Conservation (phyloP, 2,329 filamentous ascomycete genomes). For the Cytospora paraplurivora region DNA sequence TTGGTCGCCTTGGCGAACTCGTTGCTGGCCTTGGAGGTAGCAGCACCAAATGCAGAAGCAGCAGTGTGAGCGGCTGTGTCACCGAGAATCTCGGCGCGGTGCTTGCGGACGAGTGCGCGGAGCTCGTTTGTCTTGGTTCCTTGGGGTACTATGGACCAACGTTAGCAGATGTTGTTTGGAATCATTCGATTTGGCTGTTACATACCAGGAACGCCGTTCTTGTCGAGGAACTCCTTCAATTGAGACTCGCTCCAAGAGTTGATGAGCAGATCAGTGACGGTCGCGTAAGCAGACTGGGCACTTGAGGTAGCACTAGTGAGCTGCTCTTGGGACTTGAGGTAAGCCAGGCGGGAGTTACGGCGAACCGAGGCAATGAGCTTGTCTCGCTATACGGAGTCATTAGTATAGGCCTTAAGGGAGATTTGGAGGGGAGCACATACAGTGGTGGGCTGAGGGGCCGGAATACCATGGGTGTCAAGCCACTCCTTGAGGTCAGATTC, state of each 20-base stretch:
- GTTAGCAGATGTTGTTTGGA: conserved; percentile 24
- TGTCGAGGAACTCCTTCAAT: conserved; percentile 90
- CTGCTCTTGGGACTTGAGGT: conserved; percentile 65
- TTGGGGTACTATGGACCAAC: conserved; percentile 69
- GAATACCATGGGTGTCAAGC: conserved; percentile 85
- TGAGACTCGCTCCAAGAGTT: conserved; percentile 87
- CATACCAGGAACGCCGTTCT: conserved; percentile 70
- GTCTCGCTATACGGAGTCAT: conserved; percentile 60
- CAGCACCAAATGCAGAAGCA: conserved; percentile 66
- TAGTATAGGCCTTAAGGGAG: conserved; percentile 18
- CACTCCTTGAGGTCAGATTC: conserved; percentile 93
- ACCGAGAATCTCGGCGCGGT: conserved; percentile 71
- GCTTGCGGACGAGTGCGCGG: conserved; percentile 84
- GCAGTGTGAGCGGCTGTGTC: conserved; percentile 63
- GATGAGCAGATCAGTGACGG: conserved; percentile 80
- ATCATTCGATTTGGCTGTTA: neutral
- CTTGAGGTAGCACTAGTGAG: conserved; percentile 63
- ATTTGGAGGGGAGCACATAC: conserved; percentile 35
- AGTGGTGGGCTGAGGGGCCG: conserved; percentile 78
- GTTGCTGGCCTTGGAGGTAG: conserved; percentile 75
- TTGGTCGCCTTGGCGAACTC: conserved; percentile 76
- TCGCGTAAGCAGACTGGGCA: conserved; percentile 70
- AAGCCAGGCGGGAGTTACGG: conserved; percentile 83
- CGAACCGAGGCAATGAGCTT: conserved; percentile 86
- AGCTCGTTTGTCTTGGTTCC: conserved; percentile 90